These are phyloP conservation scores for Hortiboletus rubellus DNA, from an alignment of 1,284 basidiomycete species.

Conservation along the genomic window DNA sequence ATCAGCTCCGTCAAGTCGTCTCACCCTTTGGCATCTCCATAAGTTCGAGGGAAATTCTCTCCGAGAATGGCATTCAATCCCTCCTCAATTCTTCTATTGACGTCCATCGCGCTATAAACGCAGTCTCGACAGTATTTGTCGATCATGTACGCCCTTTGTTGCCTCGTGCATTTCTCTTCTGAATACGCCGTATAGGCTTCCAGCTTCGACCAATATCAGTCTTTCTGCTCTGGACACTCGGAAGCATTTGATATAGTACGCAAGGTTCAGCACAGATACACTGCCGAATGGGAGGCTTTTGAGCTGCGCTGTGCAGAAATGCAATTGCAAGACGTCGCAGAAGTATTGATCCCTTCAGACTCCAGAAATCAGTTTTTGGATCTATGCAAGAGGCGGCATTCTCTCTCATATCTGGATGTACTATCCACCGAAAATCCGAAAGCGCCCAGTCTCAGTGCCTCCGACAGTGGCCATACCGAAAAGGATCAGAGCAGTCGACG, in stretches of 20 bases:
- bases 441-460: conserved; percentile 19
- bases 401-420: conserved; percentile 34
- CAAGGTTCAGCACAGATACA: conserved; percentile 57
- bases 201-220: conserved; percentile 75
- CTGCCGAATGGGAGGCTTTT: conserved; percentile 77
- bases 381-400: conserved; percentile 36
- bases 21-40: conserved; percentile 51
- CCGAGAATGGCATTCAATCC: conserved; percentile 12
- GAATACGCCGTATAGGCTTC: conserved; percentile 53
- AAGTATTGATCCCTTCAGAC: conserved; percentile 3
- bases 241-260: conserved; percentile 76
- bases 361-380: conserved; percentile 16
- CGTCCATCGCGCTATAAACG: conserved; percentile 48
- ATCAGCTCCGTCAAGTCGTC: conserved; percentile 57
- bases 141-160: conserved; percentile 52
- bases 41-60: conserved; percentile 22
- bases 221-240: conserved; percentile 82
- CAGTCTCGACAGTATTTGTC: conserved; percentile 63
- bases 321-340: conserved; percentile 19
- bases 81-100: conserved; percentile 7
- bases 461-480: conserved; percentile 31
- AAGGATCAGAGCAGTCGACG: conserved; percentile 14
- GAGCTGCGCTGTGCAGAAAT: conserved; percentile 70
- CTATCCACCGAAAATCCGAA: conserved; percentile 32
- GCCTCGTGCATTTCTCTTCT: neutral